Percentiles rank a stretch among this genome's conserved stretches.
Evolutionary conservation across 75 land plant genomes (phyloP).

Genomic region (Pseudotsuga menziesii): DNA sequence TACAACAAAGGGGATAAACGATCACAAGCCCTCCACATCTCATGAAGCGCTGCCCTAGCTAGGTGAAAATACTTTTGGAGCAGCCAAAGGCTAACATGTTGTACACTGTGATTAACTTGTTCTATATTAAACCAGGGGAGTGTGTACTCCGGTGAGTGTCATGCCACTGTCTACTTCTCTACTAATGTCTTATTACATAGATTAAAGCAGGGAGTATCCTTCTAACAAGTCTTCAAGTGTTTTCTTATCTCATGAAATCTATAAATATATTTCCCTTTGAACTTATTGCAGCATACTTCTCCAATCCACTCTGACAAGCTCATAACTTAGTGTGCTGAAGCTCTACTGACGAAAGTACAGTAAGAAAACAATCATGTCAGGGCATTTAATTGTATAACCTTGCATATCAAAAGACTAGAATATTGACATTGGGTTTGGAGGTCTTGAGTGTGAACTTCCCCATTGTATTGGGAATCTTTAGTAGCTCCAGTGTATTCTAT

Average conservation of each 20-base stretch:
- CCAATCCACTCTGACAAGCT: background rate
- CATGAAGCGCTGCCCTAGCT: too few relatives aligned
- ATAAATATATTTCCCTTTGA: background rate
- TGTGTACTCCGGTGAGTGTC: background rate
- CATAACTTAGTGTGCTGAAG: background rate
- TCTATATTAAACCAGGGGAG: background rate
- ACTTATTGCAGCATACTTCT: background rate
- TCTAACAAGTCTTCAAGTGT: background rate
- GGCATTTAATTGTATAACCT: background rate
- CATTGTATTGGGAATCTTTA: background rate
- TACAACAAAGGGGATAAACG: too few relatives aligned
- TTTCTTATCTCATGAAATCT: background rate
- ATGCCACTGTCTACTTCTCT: background rate
- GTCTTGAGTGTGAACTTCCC: background rate
- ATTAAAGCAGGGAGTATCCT: background rate
- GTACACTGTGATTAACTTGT: background rate
- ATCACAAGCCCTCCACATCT: too few relatives aligned
- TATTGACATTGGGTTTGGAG: background rate
- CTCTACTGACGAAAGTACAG: background rate
- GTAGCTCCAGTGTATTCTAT: background rate
- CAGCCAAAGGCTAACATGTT: background rate
- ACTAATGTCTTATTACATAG: background rate
- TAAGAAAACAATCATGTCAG: background rate
- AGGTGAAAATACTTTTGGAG: too few relatives aligned
- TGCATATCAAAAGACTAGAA: background rate